These are phyloP conservation scores for Pleurotus ostreatus DNA, from an alignment of 768 basidiomycete genomes.

Conservation along the genomic window DNA sequence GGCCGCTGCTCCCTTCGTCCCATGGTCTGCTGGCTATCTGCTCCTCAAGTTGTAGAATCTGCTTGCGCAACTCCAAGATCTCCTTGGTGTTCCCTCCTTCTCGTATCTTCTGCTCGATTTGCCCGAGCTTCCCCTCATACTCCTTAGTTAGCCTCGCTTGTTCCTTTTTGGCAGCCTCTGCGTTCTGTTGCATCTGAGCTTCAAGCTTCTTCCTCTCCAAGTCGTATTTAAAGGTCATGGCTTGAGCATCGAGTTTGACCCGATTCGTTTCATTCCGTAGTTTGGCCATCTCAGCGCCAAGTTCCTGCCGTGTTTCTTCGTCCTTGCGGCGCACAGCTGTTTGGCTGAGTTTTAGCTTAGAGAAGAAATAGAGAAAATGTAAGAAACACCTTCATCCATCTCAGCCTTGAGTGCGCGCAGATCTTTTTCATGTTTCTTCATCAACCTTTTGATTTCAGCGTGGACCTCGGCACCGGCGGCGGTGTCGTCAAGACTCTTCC, in stretches of 20 bases:
- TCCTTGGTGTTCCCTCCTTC: not conserved
- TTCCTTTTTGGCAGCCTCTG: constrained; percentile 6
- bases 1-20: no score
- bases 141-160: not conserved
- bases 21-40: not conserved
- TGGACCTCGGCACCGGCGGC: constrained; percentile 51
- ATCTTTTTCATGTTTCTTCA: constrained; percentile 42
- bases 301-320: constrained; percentile 29
- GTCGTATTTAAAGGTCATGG: not conserved
- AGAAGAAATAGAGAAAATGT: no score
- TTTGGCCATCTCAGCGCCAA: constrained; percentile 31
- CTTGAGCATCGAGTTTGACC: constrained; percentile 20
- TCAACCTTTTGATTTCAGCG: constrained; percentile 44
- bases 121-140: not conserved
- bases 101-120: not conserved
- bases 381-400: constrained; percentile 28
- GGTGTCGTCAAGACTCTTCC: constrained; percentile 45
- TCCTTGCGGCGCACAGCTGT: constrained; percentile 21
- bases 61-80: not conserved
- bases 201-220: constrained; percentile 12
- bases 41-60: not conserved
- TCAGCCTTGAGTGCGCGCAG: constrained; percentile 41
- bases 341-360: no score
- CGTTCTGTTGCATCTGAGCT: constrained; percentile 1
- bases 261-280: constrained; percentile 29